A percentile compares a stretch with the other conserved stretches of the same genome.
Evolutionary conservation across 2,329 filamentous ascomycete species (phyloP).

Genomic region (Talaromyces funiculosus): DNA sequence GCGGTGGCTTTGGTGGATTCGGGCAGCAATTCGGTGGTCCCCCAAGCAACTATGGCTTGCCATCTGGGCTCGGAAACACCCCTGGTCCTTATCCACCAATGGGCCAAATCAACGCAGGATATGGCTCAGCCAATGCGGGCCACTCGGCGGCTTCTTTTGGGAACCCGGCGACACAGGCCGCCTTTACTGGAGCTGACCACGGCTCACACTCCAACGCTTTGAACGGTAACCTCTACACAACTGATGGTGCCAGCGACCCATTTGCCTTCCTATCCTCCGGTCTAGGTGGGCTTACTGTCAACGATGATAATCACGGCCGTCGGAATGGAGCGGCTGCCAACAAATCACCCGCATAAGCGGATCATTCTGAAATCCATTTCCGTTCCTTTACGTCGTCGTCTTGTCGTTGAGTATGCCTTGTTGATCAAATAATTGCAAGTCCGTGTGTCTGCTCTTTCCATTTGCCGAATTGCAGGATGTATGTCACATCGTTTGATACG

Average conservation of each 20-base stretch:
- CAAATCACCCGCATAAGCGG: slow-evolving; percentile 38
- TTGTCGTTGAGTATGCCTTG: slow-evolving; percentile 9
- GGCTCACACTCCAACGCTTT: slow-evolving; percentile 71
- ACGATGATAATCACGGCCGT: slow-evolving; percentile 41
- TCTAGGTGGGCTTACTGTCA: slow-evolving; percentile 54
- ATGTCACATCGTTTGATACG: slow-evolving; percentile 31
- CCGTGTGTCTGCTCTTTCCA: slow-evolving; percentile 30
- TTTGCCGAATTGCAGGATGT: slow-evolving; percentile 35
- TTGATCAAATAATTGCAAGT: slow-evolving; percentile 29
- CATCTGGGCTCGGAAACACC: slow-evolving; percentile 74
- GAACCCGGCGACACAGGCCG: slow-evolving; percentile 86
- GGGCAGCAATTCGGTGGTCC: slow-evolving; percentile 77
- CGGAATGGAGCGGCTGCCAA: slow-evolving; percentile 42
- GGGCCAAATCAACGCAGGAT: slow-evolving; percentile 68
- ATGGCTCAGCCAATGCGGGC: slow-evolving; percentile 67
- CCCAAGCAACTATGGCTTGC: slow-evolving; percentile 79
- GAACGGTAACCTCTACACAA: slow-evolving; percentile 64
- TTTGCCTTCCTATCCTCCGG: slow-evolving; percentile 60
- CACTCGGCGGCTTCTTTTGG: slow-evolving; percentile 86
- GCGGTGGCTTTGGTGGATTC: slow-evolving; percentile 62
- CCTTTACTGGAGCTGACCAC: slow-evolving; percentile 84
- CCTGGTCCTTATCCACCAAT: slow-evolving; percentile 70
- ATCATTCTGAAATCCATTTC: slow-evolving; percentile 4
- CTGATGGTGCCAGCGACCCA: slow-evolving; percentile 52
- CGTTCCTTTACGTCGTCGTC: slow-evolving; percentile 15